phyloP scores from a whole-genome alignment of 75 land plant genomes.

The Pinus albicaulis region DNA sequence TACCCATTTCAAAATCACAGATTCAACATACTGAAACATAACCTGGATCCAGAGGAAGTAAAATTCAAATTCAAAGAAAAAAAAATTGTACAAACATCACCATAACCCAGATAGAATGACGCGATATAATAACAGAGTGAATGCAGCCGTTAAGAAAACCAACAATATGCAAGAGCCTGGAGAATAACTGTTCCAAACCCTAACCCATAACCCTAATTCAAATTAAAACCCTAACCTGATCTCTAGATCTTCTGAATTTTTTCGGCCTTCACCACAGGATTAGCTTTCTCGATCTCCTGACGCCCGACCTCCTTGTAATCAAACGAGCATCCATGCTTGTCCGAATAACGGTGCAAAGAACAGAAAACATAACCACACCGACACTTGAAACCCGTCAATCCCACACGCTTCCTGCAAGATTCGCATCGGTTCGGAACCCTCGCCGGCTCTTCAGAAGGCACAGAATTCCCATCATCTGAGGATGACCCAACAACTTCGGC shows the following conservation, averaged over 20 bases:
- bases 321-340: conserved; percentile 33
- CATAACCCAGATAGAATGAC: too few relatives aligned
- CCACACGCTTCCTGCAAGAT: conserved; percentile 46
- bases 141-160: too few relatives aligned
- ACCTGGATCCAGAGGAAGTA: too few relatives aligned
- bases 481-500: not conserved
- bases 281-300: conserved; percentile 34
- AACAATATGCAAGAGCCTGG: too few relatives aligned
- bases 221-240: not conserved
- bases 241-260: conserved; percentile 41
- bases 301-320: conserved; percentile 41
- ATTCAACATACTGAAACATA: too few relatives aligned
- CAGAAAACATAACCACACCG: conserved; percentile 48
- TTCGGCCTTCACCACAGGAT: conserved; percentile 45
- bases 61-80: too few relatives aligned
- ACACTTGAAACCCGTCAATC: conserved; percentile 41
- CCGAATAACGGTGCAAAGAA: conserved; percentile 34
- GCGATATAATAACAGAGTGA: too few relatives aligned
- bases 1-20: too few relatives aligned
- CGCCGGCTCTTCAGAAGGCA: not conserved
- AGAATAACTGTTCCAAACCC: too few relatives aligned
- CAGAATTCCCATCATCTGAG: not conserved
- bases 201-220: too few relatives aligned
- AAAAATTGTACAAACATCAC: too few relatives aligned
- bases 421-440: conserved; percentile 29